Evolutionary conservation across 2,329 filamentous ascomycete genomes (phyloP), one percentile per base, ranked within the genome.

Genomic region (Dactylonectria estremocensis): DNA sequence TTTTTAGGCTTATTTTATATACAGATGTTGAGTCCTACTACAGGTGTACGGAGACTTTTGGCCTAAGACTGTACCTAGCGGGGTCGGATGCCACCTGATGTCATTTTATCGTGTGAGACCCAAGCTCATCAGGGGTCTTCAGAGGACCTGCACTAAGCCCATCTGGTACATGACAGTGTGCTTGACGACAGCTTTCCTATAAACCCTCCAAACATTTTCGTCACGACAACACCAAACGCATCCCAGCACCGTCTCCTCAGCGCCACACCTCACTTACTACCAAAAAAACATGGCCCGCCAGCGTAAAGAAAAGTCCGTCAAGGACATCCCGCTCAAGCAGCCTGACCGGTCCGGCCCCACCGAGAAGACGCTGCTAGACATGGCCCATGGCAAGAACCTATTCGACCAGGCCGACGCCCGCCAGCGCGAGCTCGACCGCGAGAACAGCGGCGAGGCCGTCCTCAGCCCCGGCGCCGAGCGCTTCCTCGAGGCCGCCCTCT

Each of bases 281-380:
- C 24, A 28, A 28, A 4, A 28, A 7, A 40, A 22, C 28, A 87
- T 88, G 87, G 85, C 83, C 61, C 83, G 81, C 71, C 84, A 85
- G 73, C 85, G 86, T 55, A 87, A 84, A 70, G 82, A 86, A 64
- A 82, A 84, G 72, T 80, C 81, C 53, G 80, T 85, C 49, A 78
- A 80, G 69, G 81, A 86, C 66, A 87, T 93, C 78, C 89, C 90
- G 72, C 85, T 95, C 66, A 82, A 84, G 58, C 90, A 93, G n/a
- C 92, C 93, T 35, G 90, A 94, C 80, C 89, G 91, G 67, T 89
- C 89, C 57, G 87, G 80, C 1, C 91, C 80, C 1, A 82, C 82
- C 5, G 86, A 89, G 49, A 87, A 91, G 79, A 95, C 93, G 0
- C 85, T 96, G n/a, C 85, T 95, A 66, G 85, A 95, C 64, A 78